Percentiles rank a stretch among this genome's conserved stretches.
These are phyloP conservation scores for Penicillium cinerascens DNA, from an alignment of 495 filamentous ascomycete species.

Conservation along the genomic window DNA sequence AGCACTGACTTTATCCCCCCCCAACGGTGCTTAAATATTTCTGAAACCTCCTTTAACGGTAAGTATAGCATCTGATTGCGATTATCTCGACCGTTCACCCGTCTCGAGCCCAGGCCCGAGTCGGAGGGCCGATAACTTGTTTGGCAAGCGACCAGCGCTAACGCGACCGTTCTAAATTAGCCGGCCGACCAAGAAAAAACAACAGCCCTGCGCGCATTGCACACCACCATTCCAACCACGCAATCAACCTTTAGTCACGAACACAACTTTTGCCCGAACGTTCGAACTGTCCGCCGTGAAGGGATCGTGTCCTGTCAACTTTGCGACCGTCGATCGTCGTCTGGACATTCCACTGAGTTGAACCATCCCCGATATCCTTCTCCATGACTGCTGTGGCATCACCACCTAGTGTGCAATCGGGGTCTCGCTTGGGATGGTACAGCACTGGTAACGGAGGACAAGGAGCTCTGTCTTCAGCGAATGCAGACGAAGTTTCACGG, in stretches of 20 bases:
- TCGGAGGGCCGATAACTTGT: slow-evolving; percentile 9
- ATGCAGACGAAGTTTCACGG: slow-evolving; percentile 78
- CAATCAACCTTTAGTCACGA: neutral
- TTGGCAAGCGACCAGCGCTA: slow-evolving; percentile 21
- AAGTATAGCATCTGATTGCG: slow-evolving; percentile 1
- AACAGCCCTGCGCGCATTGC: slow-evolving; percentile 12
- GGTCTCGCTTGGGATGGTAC: slow-evolving; percentile 59
- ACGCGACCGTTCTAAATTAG: slow-evolving; percentile 28
- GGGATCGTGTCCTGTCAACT: neutral
- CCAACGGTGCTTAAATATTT: neutral
- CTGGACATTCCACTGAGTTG: slow-evolving; percentile 12
- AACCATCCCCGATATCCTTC: slow-evolving; percentile 33
- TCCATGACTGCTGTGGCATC: slow-evolving; percentile 97
- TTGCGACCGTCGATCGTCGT: slow-evolving; percentile 18
- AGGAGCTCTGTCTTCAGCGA: slow-evolving; percentile 73
- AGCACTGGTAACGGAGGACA: slow-evolving; percentile 67
- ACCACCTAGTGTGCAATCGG: slow-evolving; percentile 81
- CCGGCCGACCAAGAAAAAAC: slow-evolving; percentile 14
- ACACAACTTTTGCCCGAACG: neutral
- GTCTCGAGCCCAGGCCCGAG: slow-evolving; percentile 1
- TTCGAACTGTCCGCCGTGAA: neutral
- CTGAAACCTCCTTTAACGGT: slow-evolving; percentile 10
- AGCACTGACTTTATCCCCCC: slow-evolving; percentile 15
- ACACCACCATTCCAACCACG: neutral
- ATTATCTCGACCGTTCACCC: neutral